Base-by-base conservation (phyloP, 352 stramenopile genomes). In the Pilasporangium apinafurcum region DNA sequence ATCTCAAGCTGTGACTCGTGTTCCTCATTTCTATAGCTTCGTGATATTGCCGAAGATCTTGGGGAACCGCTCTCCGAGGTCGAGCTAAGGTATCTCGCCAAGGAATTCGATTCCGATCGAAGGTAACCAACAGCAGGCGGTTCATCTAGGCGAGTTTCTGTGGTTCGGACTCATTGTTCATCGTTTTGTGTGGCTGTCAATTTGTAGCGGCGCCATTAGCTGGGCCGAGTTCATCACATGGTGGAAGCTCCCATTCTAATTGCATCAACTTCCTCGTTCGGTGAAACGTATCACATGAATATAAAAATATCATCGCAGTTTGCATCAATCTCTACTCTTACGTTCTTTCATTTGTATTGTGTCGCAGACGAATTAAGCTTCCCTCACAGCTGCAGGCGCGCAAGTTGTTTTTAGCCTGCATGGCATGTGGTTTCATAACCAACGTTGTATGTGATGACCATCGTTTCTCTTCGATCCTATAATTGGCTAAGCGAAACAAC, bases 161-260 rank as follows among this genome's bases (percentile, higher is more conserved):
- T 12, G 56, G n/a, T 33, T 17, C 22, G 26, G 45, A n/a, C 27
- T 56, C 21, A 21, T 25, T 26, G 10, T 34, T 24, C 7, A 3
- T 28, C 6, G 4, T 7, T 28, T 13, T 37, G 5, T 17, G 10
- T 13, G 28, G 9, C 13, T 29, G 37, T 13, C 26, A 3, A n/a
- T 1, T 49, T 31, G 9, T 45, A 88, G 75, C 43, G 76, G 76
- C 13, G 52, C 59, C 22, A 85, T 88, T 54, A 68, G 54, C 52
- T 88, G 76, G 73, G 53, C 47, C 37, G 76, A 88, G 56, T 88
- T 88, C 65, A 84, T 88, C 54, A 53, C 72, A 44, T 88, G 68
- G 72, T 86, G 76, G 76, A 85, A 87, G 70, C 51, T 75, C 13
- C 68, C 72, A 13, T 85, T 83, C 56, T 86, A 56, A 52, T 18